Conservation (phyloP, 805 yeast genomes). For the Cyberlindnera americana region DNA sequence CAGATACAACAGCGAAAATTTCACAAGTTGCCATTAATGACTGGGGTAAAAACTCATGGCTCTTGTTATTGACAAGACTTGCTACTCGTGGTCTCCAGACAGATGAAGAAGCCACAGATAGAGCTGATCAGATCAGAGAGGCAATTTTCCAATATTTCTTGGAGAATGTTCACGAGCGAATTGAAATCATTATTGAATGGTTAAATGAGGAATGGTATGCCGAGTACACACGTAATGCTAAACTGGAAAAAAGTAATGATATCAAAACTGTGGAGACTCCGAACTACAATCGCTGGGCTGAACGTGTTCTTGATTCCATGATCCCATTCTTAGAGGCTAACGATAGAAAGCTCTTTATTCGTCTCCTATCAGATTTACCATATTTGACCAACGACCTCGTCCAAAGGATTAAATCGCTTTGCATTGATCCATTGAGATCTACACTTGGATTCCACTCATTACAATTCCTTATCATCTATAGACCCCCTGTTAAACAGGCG, state of each 20-base stretch:
- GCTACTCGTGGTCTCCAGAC: conserved; percentile 75
- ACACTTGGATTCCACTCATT: conserved; percentile 79
- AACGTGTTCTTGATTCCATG: conserved; percentile 67
- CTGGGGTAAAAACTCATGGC: conserved; percentile 73
- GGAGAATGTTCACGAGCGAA: conserved; percentile 64
- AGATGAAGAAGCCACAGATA: conserved; percentile 34
- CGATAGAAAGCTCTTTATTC: conserved; percentile 76
- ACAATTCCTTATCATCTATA: conserved; percentile 79
- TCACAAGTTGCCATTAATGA: conserved; percentile 37
- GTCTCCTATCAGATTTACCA: conserved; percentile 87
- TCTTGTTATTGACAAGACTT: conserved; percentile 66
- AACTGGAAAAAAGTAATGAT: conserved; percentile 22
- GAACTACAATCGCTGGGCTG: conserved; percentile 65
- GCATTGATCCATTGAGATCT: conserved; percentile 81
- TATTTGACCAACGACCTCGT: conserved; percentile 61
- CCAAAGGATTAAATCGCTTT: conserved; percentile 61
- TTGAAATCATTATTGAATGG: conserved; percentile 86
- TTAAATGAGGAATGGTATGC: conserved; percentile 91
- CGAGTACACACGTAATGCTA: conserved; percentile 36
- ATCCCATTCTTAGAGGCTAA: conserved; percentile 80
- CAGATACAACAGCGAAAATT: conserved; percentile 25
- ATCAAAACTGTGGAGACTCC: conserved; percentile 36
- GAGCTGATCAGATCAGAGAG: conserved; percentile 61
- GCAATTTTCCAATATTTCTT: conserved; percentile 71
- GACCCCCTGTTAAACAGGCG: conserved; percentile 71